Evolutionary conservation across 2,329 filamentous ascomycete species (phyloP).

Genomic region (Lachnellula arida): DNA sequence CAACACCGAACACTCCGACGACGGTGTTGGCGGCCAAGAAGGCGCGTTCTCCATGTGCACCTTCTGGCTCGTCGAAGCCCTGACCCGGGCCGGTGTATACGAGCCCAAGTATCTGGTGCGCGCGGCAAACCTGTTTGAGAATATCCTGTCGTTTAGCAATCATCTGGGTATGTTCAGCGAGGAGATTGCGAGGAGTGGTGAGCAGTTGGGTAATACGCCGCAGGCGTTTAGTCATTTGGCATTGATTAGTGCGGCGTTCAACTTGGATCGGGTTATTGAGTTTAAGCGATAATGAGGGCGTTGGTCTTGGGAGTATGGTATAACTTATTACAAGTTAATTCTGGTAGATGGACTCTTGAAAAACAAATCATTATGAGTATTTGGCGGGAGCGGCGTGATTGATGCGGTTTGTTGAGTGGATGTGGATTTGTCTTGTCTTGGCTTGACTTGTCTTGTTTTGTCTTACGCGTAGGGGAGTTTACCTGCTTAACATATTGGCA

Average conservation of each 20-base stretch:
- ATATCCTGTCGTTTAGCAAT: constrained; percentile 72
- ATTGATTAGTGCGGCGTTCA: constrained; percentile 72
- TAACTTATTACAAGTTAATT: no score
- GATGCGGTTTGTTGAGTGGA: no score
- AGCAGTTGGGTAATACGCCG: constrained; percentile 75
- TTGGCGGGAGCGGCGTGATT: no score
- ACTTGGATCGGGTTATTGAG: constrained; percentile 53
- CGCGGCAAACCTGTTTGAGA: constrained; percentile 69
- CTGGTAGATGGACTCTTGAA: no score
- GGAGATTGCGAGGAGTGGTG: constrained; percentile 69
- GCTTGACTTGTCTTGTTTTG: no score
- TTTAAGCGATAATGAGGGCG: not conserved
- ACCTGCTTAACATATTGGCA: no score
- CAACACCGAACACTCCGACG: constrained; percentile 62
- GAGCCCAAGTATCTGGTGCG: constrained; percentile 58
- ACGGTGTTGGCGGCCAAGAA: constrained; percentile 72
- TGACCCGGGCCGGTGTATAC: constrained; percentile 63
- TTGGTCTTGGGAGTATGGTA: no score
- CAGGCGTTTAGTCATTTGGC: constrained; percentile 76
- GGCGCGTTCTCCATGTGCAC: constrained; percentile 79
- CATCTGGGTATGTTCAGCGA: constrained; percentile 76
- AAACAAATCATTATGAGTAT: no score
- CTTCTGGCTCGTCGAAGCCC: constrained; percentile 76
- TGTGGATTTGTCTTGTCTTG: no score
- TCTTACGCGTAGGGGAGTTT: no score